Evolutionary conservation across 768 basidiomycete species (phyloP).

Genomic region (Wakefieldia striispora): DNA sequence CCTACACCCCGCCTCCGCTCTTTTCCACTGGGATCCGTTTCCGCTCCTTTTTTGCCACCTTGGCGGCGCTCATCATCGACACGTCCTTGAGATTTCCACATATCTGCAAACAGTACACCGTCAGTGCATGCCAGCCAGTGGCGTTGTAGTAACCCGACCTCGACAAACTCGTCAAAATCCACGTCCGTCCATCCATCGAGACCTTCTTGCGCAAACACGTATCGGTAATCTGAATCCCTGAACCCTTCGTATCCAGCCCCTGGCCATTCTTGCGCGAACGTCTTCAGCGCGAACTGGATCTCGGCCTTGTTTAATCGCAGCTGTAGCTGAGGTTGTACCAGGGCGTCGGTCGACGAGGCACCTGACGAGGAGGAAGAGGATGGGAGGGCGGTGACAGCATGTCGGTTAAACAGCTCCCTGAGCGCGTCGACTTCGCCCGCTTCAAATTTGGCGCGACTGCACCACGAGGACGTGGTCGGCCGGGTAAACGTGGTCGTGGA

Average conservation of each 20-base stretch:
- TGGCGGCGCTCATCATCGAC: conserved; percentile 41
- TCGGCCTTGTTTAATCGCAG: conserved; percentile 38
- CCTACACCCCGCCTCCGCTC: conserved; percentile 31
- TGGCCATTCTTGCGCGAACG: conserved; percentile 36
- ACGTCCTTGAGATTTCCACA: conserved; percentile 74
- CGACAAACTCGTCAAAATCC: conserved; percentile 84
- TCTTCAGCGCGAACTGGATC: conserved; percentile 42
- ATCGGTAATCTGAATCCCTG: conserved; percentile 60
- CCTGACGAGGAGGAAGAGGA: too few species aligned
- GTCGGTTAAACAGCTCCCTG: conserved; percentile 34
- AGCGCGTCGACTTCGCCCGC: conserved; percentile 47
- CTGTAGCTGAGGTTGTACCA: too few species aligned
- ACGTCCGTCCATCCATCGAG: conserved; percentile 54
- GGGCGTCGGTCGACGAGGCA: too few species aligned
- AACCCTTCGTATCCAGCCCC: conserved; percentile 57
- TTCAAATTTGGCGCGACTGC: conserved; percentile 54
- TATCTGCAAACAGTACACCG: conserved; percentile 41
- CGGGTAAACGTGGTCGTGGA: background rate
- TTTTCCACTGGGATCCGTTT: conserved; percentile 47
- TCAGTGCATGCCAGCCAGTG: background rate
- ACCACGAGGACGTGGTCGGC: conserved; percentile 21
- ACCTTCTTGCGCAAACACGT: conserved; percentile 77
- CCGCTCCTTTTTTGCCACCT: conserved; percentile 35
- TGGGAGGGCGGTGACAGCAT: background rate
- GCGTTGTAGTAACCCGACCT: conserved; percentile 48